Conservation (phyloP, 129 eudicot species). For the Deinandra increscens region DNA sequence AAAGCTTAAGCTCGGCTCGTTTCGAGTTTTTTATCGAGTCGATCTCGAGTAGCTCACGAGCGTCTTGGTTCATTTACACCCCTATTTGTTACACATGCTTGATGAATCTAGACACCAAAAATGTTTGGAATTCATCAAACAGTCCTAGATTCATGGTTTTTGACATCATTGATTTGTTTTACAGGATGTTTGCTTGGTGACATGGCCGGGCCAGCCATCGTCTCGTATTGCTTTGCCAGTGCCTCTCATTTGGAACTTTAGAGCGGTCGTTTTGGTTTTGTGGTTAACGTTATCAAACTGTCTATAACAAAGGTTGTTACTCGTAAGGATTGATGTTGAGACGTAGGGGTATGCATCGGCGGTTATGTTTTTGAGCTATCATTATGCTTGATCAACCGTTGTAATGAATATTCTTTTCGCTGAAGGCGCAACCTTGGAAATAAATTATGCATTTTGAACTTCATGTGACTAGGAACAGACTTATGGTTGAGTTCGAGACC, state of each 20-base stretch:
- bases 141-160: neutral
- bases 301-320: conserved; percentile 21
- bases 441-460: conserved; percentile 19
- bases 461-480: neutral
- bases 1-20: no score
- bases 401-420: neutral
- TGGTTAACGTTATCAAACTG: conserved; percentile 11
- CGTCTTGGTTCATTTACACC: no score
- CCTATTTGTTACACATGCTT: neutral
- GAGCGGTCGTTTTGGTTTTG: conserved; percentile 16
- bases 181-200: conserved; percentile 87
- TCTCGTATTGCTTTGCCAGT: conserved; percentile 49
- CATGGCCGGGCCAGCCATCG: conserved; percentile 69
- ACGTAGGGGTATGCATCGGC: neutral
- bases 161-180: conserved; percentile 18
- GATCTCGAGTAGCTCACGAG: no score
- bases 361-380: neutral
- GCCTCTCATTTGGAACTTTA: conserved; percentile 28
- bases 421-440: conserved; percentile 15
- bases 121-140: neutral
- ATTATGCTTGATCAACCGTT: conserved; percentile 3
- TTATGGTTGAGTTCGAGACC: neutral
- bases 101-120: neutral
- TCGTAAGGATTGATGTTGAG: conserved; percentile 2
- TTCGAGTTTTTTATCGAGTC: no score